Evolutionary conservation across 2,329 filamentous ascomycete species (phyloP).

Genomic region (Lachnellula cervina): DNA sequence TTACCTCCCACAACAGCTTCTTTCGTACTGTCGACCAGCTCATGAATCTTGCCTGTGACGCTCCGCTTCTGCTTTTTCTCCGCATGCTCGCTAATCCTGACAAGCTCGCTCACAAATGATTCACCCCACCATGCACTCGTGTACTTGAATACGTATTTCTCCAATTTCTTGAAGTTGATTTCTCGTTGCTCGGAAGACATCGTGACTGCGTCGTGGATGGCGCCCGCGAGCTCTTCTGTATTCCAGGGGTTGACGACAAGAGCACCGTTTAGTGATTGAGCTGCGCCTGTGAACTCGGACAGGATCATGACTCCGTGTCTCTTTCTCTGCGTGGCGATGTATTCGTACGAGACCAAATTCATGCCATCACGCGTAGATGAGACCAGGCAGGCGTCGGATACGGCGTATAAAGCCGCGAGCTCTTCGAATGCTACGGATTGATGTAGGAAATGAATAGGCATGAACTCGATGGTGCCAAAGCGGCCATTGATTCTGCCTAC

Average conservation of each 20-base stretch:
- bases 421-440: constrained; percentile 95
- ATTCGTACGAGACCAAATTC: constrained; percentile 98
- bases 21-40: constrained; percentile 16
- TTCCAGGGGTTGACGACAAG: constrained; percentile 99
- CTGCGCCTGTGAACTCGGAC: constrained; percentile 93
- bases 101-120: constrained; percentile 81
- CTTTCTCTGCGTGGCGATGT: constrained; percentile 88
- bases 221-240: constrained; percentile 87
- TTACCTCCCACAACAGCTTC: constrained; percentile 13
- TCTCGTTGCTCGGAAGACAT: constrained; percentile 87
- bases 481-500: constrained; percentile 96
- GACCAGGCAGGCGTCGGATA: constrained; percentile 87
- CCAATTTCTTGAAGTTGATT: constrained; percentile 84
- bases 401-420: constrained; percentile 85
- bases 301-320: constrained; percentile 91
- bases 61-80: constrained; percentile 28
- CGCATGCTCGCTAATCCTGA: constrained; percentile 30
- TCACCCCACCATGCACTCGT: constrained; percentile 97
- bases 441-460: constrained; percentile 98
- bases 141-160: constrained; percentile 95
- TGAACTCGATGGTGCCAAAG: constrained; percentile 96
- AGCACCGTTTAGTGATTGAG: constrained; percentile 88
- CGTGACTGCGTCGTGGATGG: constrained; percentile 93
- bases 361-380: constrained; percentile 97
- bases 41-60: constrained; percentile 13